These are phyloP conservation scores for Astraeus odoratus DNA, from an alignment of 768 basidiomycete genomes.

Conservation along the genomic window DNA sequence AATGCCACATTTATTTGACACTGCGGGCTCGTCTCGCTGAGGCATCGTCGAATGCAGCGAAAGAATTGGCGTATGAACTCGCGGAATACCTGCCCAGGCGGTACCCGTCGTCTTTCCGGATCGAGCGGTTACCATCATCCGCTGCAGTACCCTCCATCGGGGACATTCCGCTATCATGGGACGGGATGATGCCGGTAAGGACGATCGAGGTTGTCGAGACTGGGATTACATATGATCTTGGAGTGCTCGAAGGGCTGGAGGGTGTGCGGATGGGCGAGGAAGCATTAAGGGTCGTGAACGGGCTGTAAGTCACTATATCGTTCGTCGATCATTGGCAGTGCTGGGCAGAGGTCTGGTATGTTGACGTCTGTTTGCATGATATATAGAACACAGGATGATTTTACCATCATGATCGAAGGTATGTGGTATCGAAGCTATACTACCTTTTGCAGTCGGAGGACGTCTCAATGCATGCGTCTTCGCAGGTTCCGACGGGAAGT, in stretches of 20 bases:
- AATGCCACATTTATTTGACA: conserved; percentile 1
- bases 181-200: conserved; percentile 42
- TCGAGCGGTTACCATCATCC: conserved; percentile 31
- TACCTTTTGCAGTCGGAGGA: conserved; percentile 8
- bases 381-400: conserved; percentile 52
- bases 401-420: conserved; percentile 55
- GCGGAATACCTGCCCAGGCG: conserved; percentile 58
- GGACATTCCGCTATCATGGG: conserved; percentile 29
- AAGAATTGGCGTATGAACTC: conserved; percentile 62
- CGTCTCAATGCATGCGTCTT: too few relatives aligned
- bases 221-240: conserved; percentile 43
- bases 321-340: conserved; percentile 3
- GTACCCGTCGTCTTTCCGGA: conserved; percentile 51
- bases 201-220: conserved; percentile 46
- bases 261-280: conserved; percentile 31
- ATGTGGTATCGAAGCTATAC: conserved; percentile 20
- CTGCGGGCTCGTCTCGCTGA: too few relatives aligned
- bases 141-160: conserved; percentile 13
- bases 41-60: too few relatives aligned
- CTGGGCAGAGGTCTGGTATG: neutral
- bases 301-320: conserved; percentile 50
- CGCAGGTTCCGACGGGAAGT: conserved; percentile 56
- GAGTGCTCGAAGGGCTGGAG: conserved; percentile 15
- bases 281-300: conserved; percentile 55
- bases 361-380: neutral